Evolutionary conservation across 306 rosid genomes (phyloP).

Genomic region (Crotalaria pallida): DNA sequence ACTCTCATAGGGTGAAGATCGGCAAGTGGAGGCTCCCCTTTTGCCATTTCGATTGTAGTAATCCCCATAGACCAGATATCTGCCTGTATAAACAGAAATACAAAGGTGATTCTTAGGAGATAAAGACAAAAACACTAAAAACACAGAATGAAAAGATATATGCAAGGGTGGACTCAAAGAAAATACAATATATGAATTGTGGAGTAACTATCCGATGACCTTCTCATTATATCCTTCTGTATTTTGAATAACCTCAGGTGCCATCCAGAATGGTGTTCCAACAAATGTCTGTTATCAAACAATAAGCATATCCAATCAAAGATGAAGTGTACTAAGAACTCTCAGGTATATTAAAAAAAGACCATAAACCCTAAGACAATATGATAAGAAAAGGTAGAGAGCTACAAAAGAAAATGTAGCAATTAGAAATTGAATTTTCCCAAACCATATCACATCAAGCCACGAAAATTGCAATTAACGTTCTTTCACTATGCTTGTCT

Average conservation of each 20-base stretch:
- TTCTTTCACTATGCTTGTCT: slow-evolving; percentile 9
- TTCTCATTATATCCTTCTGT: slow-evolving; percentile 97
- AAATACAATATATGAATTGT: slow-evolving; percentile 2
- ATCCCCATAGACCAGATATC: slow-evolving; percentile 99
- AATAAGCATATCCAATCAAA: slow-evolving; percentile 38
- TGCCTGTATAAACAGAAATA: slow-evolving; percentile 66
- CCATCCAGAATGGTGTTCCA: slow-evolving; percentile 99
- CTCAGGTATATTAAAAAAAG: not conserved
- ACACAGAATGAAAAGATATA: not conserved
- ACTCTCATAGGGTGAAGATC: slow-evolving; percentile 99
- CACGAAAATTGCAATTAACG: not conserved
- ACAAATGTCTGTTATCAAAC: slow-evolving; percentile 87
- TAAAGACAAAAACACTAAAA: not conserved
- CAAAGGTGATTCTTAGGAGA: slow-evolving; percentile 19
- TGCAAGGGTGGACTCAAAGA: slow-evolving; percentile 12
- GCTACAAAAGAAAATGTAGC: not conserved
- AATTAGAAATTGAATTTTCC: not conserved
- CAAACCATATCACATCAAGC: slow-evolving; percentile 11
- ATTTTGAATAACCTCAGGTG: slow-evolving; percentile 98
- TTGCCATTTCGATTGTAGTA: slow-evolving; percentile 98
- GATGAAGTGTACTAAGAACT: not conserved
- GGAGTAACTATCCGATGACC: slow-evolving; percentile 43
- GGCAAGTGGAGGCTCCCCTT: slow-evolving; percentile 98
- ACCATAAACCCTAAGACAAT: not conserved
- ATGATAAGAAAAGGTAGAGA: not conserved